Percentiles rank a stretch among this genome's conserved stretches.
phyloP scores from a whole-genome alignment of 2,329 filamentous ascomycete genomes.

The Ophiocordyceps camponoti-floridani region DNA sequence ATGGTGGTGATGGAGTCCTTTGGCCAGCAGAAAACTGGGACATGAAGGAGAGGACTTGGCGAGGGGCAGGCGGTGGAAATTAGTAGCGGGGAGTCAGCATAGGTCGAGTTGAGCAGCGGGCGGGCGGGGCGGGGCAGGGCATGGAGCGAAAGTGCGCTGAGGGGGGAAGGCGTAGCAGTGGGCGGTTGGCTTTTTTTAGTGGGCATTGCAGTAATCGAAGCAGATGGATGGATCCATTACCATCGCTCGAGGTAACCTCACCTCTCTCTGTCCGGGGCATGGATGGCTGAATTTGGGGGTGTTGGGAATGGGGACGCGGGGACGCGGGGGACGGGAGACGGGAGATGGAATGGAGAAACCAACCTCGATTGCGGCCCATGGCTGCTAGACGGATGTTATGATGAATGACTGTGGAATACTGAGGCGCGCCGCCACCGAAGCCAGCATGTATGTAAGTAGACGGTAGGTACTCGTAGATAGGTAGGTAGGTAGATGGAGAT shows the following conservation, averaged over 20 bases:
- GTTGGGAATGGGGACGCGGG: background rate
- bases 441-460: too few relatives aligned
- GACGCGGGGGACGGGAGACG: background rate
- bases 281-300: background rate
- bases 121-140: background rate
- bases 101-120: background rate
- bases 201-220: too few relatives aligned
- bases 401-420: background rate
- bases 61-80: background rate
- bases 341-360: constrained; percentile 12
- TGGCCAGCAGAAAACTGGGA: constrained; percentile 49
- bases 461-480: background rate
- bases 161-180: background rate
- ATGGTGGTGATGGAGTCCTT: constrained; percentile 25
- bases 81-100: constrained; percentile 1
- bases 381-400: constrained; percentile 7
- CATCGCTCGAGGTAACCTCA: too few relatives aligned
- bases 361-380: constrained; percentile 38
- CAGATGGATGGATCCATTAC: too few relatives aligned
- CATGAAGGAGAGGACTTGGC: constrained; percentile 72
- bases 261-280: background rate
- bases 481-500: too few relatives aligned
- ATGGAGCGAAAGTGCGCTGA: background rate
- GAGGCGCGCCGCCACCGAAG: background rate
- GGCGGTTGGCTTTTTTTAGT: background rate